Percentiles rank a stretch among this genome's conserved stretches.
Conservation (phyloP, 2,329 filamentous ascomycete species). For the Colletotrichum noveboracense region DNA sequence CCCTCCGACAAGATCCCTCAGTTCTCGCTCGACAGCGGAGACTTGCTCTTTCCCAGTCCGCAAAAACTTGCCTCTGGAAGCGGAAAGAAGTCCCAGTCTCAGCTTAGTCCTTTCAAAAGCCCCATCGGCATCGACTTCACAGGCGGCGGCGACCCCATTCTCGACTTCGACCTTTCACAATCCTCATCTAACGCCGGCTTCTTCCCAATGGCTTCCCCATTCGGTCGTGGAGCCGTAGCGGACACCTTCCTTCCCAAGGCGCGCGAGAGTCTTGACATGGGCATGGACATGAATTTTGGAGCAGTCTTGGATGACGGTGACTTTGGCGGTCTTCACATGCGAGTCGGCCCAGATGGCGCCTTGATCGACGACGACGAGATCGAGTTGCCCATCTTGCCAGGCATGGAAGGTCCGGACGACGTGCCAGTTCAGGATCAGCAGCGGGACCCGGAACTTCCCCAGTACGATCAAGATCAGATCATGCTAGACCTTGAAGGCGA, state of each 20-base stretch:
- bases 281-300: constrained; percentile 29
- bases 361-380: constrained; percentile 48
- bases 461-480: neutral
- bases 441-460: constrained; percentile 2
- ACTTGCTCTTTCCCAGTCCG: constrained; percentile 39
- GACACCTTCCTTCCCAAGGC: constrained; percentile 21
- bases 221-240: constrained; percentile 29
- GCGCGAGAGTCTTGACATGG: neutral
- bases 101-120: constrained; percentile 45
- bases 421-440: constrained; percentile 16
- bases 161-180: constrained; percentile 30
- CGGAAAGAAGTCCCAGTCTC: constrained; percentile 38
- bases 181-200: constrained; percentile 32
- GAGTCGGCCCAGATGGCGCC: constrained; percentile 59
- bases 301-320: constrained; percentile 40
- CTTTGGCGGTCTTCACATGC: constrained; percentile 45
- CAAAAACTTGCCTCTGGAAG: constrained; percentile 28
- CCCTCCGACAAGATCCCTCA: constrained; percentile 68
- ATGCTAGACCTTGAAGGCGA: neutral
- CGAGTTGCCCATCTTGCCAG: constrained; percentile 47
- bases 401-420: constrained; percentile 11
- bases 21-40: constrained; percentile 51
- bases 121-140: constrained; percentile 8
- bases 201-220: constrained; percentile 37
- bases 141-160: neutral